A percentile compares a stretch with the other conserved stretches of the same genome.
These are phyloP conservation scores for Epicoccum nigrum DNA, from an alignment of 2,329 filamentous ascomycete species.

Conservation along the genomic window DNA sequence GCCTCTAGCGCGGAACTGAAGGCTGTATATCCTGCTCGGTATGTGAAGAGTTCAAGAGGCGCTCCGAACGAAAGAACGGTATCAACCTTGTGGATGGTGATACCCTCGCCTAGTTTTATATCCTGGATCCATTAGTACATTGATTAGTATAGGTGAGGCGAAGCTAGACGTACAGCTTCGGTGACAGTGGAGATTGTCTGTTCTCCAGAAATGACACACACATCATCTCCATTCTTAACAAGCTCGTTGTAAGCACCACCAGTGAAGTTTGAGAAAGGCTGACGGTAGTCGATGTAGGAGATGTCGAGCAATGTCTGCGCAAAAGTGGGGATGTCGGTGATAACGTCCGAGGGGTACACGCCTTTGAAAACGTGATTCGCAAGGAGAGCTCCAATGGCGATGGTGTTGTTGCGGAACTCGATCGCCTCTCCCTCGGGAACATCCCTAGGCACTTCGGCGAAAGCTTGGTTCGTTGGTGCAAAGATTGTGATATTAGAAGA, in stretches of 20 bases:
- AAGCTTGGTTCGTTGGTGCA: constrained; percentile 62
- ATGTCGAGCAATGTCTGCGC: constrained; percentile 58
- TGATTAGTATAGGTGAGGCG: background rate
- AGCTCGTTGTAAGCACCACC: constrained; percentile 63
- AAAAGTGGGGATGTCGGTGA: constrained; percentile 51
- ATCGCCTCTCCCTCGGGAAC: constrained; percentile 35
- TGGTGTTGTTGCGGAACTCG: constrained; percentile 42
- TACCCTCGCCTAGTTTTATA: constrained; percentile 34
- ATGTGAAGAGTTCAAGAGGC: constrained; percentile 36
- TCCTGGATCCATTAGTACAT: constrained; percentile 19
- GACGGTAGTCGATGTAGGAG: constrained; percentile 39
- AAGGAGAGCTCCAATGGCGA: constrained; percentile 54
- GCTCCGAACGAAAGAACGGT: constrained; percentile 35
- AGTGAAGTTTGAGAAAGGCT: constrained; percentile 62
- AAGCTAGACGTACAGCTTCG: constrained; percentile 49
- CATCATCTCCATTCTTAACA: constrained; percentile 48
- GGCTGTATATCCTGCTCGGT: constrained; percentile 32
- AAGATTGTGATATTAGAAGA: constrained; percentile 62
- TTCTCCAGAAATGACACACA: constrained; percentile 59
- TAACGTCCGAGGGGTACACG: constrained; percentile 48
- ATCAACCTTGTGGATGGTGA: constrained; percentile 37
- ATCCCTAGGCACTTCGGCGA: constrained; percentile 36
- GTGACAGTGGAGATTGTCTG: constrained; percentile 56
- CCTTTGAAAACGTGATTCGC: constrained; percentile 64
- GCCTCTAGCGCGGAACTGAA: constrained; percentile 31